These are phyloP conservation scores for Hyaloscypha finlandica DNA, from an alignment of 495 filamentous ascomycete genomes.

Conservation along the genomic window DNA sequence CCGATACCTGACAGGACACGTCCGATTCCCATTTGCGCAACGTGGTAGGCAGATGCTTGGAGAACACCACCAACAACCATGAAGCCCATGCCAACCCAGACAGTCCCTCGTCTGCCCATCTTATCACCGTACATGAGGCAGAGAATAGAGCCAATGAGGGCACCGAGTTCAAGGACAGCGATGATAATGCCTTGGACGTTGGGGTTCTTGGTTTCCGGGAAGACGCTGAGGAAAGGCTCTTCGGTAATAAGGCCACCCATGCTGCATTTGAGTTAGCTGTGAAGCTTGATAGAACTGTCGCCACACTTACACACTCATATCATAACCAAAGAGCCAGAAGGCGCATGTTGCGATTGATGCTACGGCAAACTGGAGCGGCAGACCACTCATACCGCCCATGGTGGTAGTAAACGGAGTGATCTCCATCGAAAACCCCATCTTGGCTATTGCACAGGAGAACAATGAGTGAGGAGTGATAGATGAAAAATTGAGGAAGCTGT, in stretches of 20 bases:
- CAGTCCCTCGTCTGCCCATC: slow-evolving; percentile 37
- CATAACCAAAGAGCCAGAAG: slow-evolving; percentile 14
- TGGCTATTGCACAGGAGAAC: neutral
- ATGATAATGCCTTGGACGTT: slow-evolving; percentile 37
- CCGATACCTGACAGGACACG: slow-evolving; percentile 36
- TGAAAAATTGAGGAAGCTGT: neutral
- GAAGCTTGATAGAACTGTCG: neutral
- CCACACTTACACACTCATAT: slow-evolving; percentile 6
- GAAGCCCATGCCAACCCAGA: slow-evolving; percentile 36
- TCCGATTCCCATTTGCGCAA: slow-evolving; percentile 36
- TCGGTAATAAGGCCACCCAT: slow-evolving; percentile 12
- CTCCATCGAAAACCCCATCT: slow-evolving; percentile 4
- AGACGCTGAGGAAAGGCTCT: slow-evolving; percentile 17
- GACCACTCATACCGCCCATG: slow-evolving; percentile 11
- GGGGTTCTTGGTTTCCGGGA: slow-evolving; percentile 37
- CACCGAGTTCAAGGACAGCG: slow-evolving; percentile 53
- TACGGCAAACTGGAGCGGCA: slow-evolving; percentile 6
- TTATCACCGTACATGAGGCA: slow-evolving; percentile 35
- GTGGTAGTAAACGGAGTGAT: slow-evolving; percentile 6
- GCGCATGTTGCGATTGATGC: slow-evolving; percentile 15
- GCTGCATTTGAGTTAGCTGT: neutral
- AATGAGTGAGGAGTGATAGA: neutral
- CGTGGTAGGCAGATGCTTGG: slow-evolving; percentile 38
- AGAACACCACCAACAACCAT: slow-evolving; percentile 38
- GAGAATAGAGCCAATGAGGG: slow-evolving; percentile 37